Conservation (phyloP, 306 rosid species). For the Cucumis hystrix region DNA sequence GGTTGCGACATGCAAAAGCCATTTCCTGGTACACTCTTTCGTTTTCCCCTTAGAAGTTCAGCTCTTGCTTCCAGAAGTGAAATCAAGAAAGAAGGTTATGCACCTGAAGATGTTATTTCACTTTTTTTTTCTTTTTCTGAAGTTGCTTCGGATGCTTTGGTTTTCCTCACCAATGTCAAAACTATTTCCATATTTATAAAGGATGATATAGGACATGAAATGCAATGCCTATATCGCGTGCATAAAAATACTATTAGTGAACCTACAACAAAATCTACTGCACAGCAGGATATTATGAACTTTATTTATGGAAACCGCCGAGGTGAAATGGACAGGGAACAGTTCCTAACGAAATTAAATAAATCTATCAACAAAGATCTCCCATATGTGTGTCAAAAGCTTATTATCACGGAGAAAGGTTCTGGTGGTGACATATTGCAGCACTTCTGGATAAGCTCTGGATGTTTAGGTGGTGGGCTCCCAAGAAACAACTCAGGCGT, state of each 20-base stretch:
- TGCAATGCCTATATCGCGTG: conserved; percentile 73
- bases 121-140: conserved; percentile 66
- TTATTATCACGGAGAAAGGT: conserved; percentile 48
- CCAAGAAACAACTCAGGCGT: conserved; percentile 30
- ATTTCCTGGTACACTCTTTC: conserved; percentile 90
- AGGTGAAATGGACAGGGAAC: conserved; percentile 58
- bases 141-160: conserved; percentile 79
- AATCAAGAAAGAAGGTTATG: conserved; percentile 80
- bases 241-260: conserved; percentile 42
- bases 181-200: conserved; percentile 65
- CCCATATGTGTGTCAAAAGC: conserved; percentile 73
- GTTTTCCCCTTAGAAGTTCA: conserved; percentile 84
- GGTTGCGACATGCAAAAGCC: conserved; percentile 85
- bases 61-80: conserved; percentile 81
- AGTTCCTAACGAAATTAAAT: conserved; percentile 57
- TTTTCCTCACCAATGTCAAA: conserved; percentile 75
- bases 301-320: conserved; percentile 39
- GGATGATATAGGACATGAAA: conserved; percentile 73
- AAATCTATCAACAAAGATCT: conserved; percentile 36
- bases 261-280: conserved; percentile 43
- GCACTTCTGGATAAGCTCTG: conserved; percentile 72
- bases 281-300: conserved; percentile 51
- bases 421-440: conserved; percentile 36
- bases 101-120: conserved; percentile 73
- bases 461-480: conserved; percentile 70